Conservation (phyloP, 2,329 filamentous ascomycete genomes). For the Gnomoniopsis smithogilvyi region DNA sequence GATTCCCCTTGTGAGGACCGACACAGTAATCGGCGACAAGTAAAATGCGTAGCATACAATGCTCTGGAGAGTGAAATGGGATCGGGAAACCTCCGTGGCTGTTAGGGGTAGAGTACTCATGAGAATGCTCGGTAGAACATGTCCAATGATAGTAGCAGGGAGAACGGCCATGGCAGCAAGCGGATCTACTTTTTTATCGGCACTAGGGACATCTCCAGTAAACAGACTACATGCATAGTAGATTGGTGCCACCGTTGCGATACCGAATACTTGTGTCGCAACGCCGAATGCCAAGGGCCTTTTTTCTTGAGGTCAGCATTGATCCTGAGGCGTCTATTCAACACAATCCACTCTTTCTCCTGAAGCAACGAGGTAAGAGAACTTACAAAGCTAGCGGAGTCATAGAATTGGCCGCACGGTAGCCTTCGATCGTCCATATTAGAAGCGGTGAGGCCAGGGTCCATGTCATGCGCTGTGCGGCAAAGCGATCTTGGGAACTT, state of each 20-base stretch:
- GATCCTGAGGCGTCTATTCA: not conserved
- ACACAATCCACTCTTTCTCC: not conserved
- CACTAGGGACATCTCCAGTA: not conserved
- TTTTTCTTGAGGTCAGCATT: no score
- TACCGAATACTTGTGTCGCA: slow-evolving; percentile 7
- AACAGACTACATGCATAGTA: slow-evolving; percentile 7
- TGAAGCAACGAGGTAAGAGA: not conserved
- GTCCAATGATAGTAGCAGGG: slow-evolving; percentile 5
- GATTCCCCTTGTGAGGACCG: slow-evolving; percentile 1
- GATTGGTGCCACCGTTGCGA: slow-evolving; percentile 8
- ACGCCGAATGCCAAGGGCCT: not conserved
- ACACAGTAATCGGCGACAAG: slow-evolving; percentile 3
- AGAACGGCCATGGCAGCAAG: slow-evolving; percentile 5
- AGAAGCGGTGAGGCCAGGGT: slow-evolving; percentile 12
- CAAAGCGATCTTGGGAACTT: not conserved
- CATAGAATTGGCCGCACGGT: not conserved
- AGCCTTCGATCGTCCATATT: slow-evolving; percentile 13
- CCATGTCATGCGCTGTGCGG: not conserved
- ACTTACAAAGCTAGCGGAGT: slow-evolving; percentile 5
- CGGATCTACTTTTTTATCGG: not conserved
- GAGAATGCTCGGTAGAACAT: slow-evolving; percentile 6
- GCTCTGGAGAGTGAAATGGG: slow-evolving; percentile 3
- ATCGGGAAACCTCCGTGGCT: slow-evolving; percentile 13
- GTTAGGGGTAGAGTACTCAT: slow-evolving; percentile 6
- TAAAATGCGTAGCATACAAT: slow-evolving; percentile 1